phyloP scores from a whole-genome alignment of 2,329 filamentous ascomycete species.

The Fusarium nurragi region DNA sequence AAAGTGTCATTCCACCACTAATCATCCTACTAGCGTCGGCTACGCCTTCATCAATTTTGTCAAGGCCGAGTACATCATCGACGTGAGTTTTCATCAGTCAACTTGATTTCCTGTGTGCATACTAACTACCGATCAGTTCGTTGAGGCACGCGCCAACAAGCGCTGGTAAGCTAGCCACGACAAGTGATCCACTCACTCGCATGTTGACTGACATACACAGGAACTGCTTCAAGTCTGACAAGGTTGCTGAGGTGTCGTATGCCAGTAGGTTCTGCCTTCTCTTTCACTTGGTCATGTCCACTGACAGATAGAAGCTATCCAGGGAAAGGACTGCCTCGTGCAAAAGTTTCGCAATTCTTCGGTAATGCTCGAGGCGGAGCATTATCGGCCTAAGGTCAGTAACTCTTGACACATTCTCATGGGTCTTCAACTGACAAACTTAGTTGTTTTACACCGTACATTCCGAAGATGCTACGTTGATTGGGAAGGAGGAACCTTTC shows the following conservation, averaged over 20 bases:
- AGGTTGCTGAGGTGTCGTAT: conserved; percentile 90
- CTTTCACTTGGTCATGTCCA: not conserved
- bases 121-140: conserved; percentile 65
- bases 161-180: conserved; percentile 63
- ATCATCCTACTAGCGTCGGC: conserved; percentile 73
- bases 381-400: conserved; percentile 83
- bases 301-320: conserved; percentile 71
- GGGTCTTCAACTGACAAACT: not conserved
- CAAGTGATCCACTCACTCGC: not conserved
- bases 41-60: conserved; percentile 96
- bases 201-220: conserved; percentile 53
- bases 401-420: too few relatives aligned
- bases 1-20: conserved; percentile 36
- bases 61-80: conserved; percentile 77
- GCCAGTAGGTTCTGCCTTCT: conserved; percentile 72
- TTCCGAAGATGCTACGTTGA: conserved; percentile 58
- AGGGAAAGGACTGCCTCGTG: conserved; percentile 89
- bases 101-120: not conserved
- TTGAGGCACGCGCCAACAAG: conserved; percentile 74
- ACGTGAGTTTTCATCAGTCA: conserved; percentile 57
- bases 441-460: conserved; percentile 65
- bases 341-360: conserved; percentile 98
- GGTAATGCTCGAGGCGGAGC: conserved; percentile 86
- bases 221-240: conserved; percentile 85
- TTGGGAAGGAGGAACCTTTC: conserved; percentile 79